Evolutionary conservation across 306 rosid genomes (phyloP), one percentile per base, ranked within the genome.

Genomic region (Gynostemma pentaphyllum): DNA sequence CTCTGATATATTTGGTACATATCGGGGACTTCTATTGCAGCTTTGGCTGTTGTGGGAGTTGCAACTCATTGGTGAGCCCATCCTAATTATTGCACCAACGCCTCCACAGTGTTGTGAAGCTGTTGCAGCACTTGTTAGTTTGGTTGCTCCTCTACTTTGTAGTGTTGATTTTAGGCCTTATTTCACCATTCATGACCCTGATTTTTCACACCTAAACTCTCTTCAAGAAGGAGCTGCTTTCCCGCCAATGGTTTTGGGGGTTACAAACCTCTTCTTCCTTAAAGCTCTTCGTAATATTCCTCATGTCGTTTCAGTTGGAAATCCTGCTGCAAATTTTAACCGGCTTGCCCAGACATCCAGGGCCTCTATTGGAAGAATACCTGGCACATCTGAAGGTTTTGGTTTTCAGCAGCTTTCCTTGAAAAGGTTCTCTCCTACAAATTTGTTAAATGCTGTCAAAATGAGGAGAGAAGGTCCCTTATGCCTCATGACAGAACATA

Each of bases 91-190:
- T 72, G 91, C 96, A 59, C 96, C 97, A 12, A 85, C 96, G 15
- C 96, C 97, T 69, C 91, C 97, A 30, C 97, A 90, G 67, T 87
- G 96, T 79, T 85, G 90, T 67, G 96, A 87, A 72, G 97, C 97
- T 79, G 96, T 90, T 37, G 96, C 96, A 36, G 70, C 91, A 73
- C 97, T 90, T 72, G 96, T 90, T 65, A 90, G 97, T 71, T 81
- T 87, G 84, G 83, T 87, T 80, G 91, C 97, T 10, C 97, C 97
- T 23, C 68, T 90, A 76, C 89, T 85, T 69, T 87, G 72, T 57
- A 90, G 96, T 75, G 86, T 87, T 57, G 97, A 87, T 66, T 90
- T 87, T 70, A 76, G 97, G 72, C 97, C 97, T 51, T 90, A 90
- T 78, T 90, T 90, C 79, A 90, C 97, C 59, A 90, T 90, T 69